Conservation (phyloP, 805 yeast genomes). For the Barnettozyma sucrosica region DNA sequence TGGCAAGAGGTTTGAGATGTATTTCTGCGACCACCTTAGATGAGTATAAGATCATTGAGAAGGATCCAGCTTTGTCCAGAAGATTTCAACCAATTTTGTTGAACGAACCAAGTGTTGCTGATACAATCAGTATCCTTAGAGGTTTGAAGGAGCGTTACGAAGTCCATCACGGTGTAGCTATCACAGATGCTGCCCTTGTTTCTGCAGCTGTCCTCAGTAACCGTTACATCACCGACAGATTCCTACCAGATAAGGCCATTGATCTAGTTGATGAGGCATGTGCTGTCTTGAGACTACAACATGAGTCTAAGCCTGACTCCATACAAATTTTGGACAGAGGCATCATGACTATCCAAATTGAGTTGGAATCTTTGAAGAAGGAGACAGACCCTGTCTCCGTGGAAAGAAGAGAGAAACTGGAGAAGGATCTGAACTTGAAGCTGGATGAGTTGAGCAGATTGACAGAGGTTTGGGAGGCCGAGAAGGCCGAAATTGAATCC, state of each 20-base stretch:
- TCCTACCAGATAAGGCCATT: slow-evolving; percentile 92
- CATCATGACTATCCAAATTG: slow-evolving; percentile 91
- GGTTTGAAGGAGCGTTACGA: slow-evolving; percentile 93
- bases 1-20: slow-evolving; percentile 91
- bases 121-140: slow-evolving; percentile 84
- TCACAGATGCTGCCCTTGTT: slow-evolving; percentile 86
- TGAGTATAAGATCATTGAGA: slow-evolving; percentile 91
- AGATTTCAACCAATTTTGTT: slow-evolving; percentile 86
- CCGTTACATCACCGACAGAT: slow-evolving; percentile 86
- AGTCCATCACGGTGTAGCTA: slow-evolving; percentile 96
- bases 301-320: slow-evolving; percentile 95
- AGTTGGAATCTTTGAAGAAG: slow-evolving; percentile 86
- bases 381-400: slow-evolving; percentile 82
- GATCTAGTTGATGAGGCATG: slow-evolving; percentile 97
- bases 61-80: slow-evolving; percentile 93
- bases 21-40: slow-evolving; percentile 96
- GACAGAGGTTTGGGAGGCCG: slow-evolving; percentile 83
- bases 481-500: slow-evolving; percentile 67
- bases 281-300: slow-evolving; percentile 88
- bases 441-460: slow-evolving; percentile 61
- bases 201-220: slow-evolving; percentile 89
- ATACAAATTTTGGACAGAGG: slow-evolving; percentile 83
- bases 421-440: slow-evolving; percentile 58
- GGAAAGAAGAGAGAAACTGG: slow-evolving; percentile 72
- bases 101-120: slow-evolving; percentile 85